These are phyloP conservation scores for Coelastrella sp. DNA, from an alignment of 139 green algal genomes.

Conservation along the genomic window DNA sequence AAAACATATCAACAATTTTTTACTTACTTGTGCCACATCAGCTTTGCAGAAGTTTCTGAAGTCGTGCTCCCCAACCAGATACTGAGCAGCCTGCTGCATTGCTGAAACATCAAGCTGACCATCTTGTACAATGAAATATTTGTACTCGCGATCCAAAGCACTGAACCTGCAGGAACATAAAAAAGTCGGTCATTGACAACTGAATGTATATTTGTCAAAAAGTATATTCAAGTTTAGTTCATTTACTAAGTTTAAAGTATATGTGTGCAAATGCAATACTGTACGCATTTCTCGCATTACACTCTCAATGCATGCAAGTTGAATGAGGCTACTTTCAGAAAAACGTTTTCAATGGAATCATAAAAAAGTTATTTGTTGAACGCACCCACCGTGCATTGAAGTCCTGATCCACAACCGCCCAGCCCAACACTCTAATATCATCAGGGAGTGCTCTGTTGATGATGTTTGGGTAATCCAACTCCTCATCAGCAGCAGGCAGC, in stretches of 20 bases:
- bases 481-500: slow-evolving; percentile 52
- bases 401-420: slow-evolving; percentile 68
- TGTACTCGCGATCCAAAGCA: slow-evolving; percentile 84
- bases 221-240: too few species aligned
- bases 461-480: slow-evolving; percentile 86
- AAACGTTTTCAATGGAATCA: too few species aligned
- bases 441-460: slow-evolving; percentile 49
- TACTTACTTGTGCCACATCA: slow-evolving; percentile 48
- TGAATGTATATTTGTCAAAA: too few species aligned
- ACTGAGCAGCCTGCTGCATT: slow-evolving; percentile 81
- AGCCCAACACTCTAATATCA: slow-evolving; percentile 85
- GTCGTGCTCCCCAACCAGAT: slow-evolving; percentile 92
- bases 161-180: slow-evolving; percentile 73
- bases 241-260: too few species aligned
- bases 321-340: too few species aligned
- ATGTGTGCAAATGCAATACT: too few species aligned
- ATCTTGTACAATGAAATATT: slow-evolving; percentile 87
- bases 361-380: too few species aligned
- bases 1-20: not conserved
- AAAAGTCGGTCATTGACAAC: too few species aligned
- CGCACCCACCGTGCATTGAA: slow-evolving; percentile 84
- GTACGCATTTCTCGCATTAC: too few species aligned
- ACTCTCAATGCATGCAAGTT: too few species aligned
- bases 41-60: slow-evolving; percentile 98
- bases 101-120: slow-evolving; percentile 72